Conservation (phyloP, 768 basidiomycete species). For the Phylloporus arenicola region DNA sequence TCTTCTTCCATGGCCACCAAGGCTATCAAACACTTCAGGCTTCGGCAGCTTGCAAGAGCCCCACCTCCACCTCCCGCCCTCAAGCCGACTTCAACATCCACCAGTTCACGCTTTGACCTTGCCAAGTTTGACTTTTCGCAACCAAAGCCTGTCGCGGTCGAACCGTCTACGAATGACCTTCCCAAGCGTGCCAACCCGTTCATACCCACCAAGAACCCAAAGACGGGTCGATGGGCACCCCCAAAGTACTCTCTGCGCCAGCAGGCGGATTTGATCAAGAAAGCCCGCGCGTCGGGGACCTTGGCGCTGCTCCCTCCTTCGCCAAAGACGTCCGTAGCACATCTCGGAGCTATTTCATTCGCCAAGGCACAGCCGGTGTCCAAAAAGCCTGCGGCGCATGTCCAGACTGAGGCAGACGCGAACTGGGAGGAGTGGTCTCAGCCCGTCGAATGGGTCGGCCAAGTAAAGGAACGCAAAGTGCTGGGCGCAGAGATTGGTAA, state of each 20-base stretch:
- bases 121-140: conserved; percentile 19
- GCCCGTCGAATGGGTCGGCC: conserved; percentile 39
- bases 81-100: conserved; percentile 10
- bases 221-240: conserved; percentile 61
- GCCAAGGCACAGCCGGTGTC: conserved; percentile 11
- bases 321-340: conserved; percentile 43
- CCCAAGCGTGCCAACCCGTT: conserved; percentile 56
- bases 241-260: conserved; percentile 68
- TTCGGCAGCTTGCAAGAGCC: conserved; percentile 19
- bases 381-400: conserved; percentile 3
- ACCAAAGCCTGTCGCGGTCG: background rate
- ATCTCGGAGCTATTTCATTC: conserved; percentile 20
- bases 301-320: conserved; percentile 65
- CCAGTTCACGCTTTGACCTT: conserved; percentile 10
- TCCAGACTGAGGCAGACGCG: background rate
- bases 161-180: conserved; percentile 9
- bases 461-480: conserved; percentile 34
- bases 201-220: conserved; percentile 53
- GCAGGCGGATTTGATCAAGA: conserved; percentile 75
- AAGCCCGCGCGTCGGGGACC: conserved; percentile 49
- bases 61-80: conserved; percentile 23
- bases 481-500: conserved; percentile 53
- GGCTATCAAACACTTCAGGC: conserved; percentile 24
- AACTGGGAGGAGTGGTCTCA: conserved; percentile 16
- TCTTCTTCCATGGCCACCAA: conserved; percentile 17